Base-by-base conservation (phyloP, 164 flowering plant genomes). In the Warburgia ugandensis region DNA sequence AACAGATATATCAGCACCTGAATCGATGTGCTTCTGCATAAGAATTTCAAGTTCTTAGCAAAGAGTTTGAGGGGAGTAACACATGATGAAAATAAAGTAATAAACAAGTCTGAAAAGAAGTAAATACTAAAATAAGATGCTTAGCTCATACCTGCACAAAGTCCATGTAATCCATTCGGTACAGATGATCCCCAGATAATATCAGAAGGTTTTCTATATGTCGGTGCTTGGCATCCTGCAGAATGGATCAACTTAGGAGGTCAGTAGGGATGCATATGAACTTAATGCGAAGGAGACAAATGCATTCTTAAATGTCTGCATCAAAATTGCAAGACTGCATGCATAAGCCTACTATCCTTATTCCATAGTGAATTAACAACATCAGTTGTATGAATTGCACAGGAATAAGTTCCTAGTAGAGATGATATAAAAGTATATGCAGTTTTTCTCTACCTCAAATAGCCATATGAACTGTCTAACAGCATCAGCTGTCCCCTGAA, bases 101-200 rank as follows among this genome's bases (percentile, higher is more conserved):
- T 42, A 20, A 19, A 22, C 8, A 20, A 42, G n/a, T n/a, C n/a
- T n/a, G n/a, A n/a, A n/a, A n/a, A n/a, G n/a, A n/a, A n/a, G n/a
- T n/a, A n/a, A n/a, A n/a, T n/a, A n/a, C n/a, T n/a, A n/a, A n/a
- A 46, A 46, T 5, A 20, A 46, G 20, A 27, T 27, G 28, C 13
- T 25, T 10, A 44, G 10, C 1, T 2, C 17, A 4, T 62, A 80
- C 96, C 91, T 88, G 89, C 64, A 89, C 80, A 67, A 89, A 86
- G 45, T 89, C 87, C 90, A 80, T 84, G 46, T 89, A 89, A 60
- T 89, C 74, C 95, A 86, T 86, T 20, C 97, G 67, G 58, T 86
- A 89, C 27, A 89, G 87, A 74, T 89, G 97, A 70, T 89, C 97
- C 12, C 97, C 97, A 17, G 97, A 86, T 60, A 89, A 61, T 31